These are phyloP conservation scores for Termitomyces sp. DNA, from an alignment of 768 basidiomycete genomes.

Conservation along the genomic window DNA sequence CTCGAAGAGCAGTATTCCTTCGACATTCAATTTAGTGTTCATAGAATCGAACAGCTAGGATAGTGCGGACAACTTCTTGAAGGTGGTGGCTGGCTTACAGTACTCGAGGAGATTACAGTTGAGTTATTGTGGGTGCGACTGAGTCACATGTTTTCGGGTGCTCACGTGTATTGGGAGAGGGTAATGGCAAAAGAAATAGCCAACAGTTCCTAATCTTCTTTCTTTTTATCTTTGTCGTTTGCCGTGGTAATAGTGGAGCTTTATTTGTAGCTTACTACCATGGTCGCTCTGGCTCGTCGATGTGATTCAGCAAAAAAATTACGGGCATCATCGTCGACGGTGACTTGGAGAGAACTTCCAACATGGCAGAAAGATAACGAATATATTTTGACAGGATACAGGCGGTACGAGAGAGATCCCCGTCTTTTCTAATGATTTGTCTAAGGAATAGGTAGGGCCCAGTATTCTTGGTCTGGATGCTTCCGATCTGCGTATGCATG, in stretches of 20 bases:
- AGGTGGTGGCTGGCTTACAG: background rate
- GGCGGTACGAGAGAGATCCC: conserved; percentile 39
- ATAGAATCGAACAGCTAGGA: conserved; percentile 16
- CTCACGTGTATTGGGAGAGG: conserved; percentile 7
- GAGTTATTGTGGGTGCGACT: too few relatives aligned
- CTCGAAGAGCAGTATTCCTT: conserved; percentile 77
- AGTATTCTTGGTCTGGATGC: conserved; percentile 59
- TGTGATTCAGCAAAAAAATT: conserved; percentile 1
- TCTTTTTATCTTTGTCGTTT: background rate
- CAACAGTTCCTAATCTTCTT: background rate
- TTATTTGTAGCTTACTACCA: background rate
- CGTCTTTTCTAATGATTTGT: background rate
- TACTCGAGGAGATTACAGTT: too few relatives aligned
- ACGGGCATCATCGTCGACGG: conserved; percentile 16
- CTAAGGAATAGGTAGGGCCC: conserved; percentile 35
- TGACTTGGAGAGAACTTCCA: conserved; percentile 54
- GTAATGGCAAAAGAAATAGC: background rate
- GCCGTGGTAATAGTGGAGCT: background rate
- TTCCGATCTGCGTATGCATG: conserved; percentile 60
- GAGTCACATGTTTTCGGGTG: too few relatives aligned
- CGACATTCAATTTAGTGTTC: conserved; percentile 57
- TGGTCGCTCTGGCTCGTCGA: background rate
- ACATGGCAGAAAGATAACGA: conserved; percentile 74
- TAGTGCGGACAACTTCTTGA: background rate
- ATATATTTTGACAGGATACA: conserved; percentile 63